These are phyloP conservation scores for Nannochloris sp. DNA, from an alignment of 139 green algal species.

Conservation along the genomic window DNA sequence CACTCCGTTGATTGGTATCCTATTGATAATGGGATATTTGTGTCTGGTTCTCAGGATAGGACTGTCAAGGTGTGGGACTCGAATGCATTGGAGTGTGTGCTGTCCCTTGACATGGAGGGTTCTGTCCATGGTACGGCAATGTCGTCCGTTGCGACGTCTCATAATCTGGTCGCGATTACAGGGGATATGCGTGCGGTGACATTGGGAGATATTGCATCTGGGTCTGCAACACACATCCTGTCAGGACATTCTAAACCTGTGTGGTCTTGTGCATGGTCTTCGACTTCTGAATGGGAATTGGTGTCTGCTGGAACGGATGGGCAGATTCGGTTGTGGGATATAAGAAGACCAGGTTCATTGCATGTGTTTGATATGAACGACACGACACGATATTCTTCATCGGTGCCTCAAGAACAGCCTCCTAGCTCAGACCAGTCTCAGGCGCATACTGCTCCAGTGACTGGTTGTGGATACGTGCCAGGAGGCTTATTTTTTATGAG, in stretches of 20 bases:
- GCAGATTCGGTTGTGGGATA: slow-evolving; percentile 69
- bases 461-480: slow-evolving; percentile 42
- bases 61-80: slow-evolving; percentile 75
- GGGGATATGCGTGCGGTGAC: slow-evolving; percentile 31
- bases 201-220: slow-evolving; percentile 63
- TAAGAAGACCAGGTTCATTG: slow-evolving; percentile 46
- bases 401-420: too few species aligned
- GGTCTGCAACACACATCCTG: slow-evolving; percentile 65
- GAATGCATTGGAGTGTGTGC: slow-evolving; percentile 46
- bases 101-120: slow-evolving; percentile 46
- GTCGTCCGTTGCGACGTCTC: slow-evolving; percentile 42
- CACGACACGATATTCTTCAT: slow-evolving; percentile 9
- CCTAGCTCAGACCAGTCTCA: not conserved
- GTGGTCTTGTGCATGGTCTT: slow-evolving; percentile 61
- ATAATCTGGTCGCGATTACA: slow-evolving; percentile 55
- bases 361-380: slow-evolving; percentile 53
- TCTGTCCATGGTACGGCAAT: slow-evolving; percentile 58
- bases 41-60: slow-evolving; percentile 43
- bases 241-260: slow-evolving; percentile 53
- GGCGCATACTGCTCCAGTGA: slow-evolving; percentile 35
- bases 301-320: slow-evolving; percentile 42
- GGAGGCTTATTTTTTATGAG: slow-evolving; percentile 57
- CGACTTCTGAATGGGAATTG: slow-evolving; percentile 55
- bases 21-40: slow-evolving; percentile 72
- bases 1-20: slow-evolving; percentile 70